Conservation (phyloP, 768 basidiomycete species). For the Lactifluus piperatus region DNA sequence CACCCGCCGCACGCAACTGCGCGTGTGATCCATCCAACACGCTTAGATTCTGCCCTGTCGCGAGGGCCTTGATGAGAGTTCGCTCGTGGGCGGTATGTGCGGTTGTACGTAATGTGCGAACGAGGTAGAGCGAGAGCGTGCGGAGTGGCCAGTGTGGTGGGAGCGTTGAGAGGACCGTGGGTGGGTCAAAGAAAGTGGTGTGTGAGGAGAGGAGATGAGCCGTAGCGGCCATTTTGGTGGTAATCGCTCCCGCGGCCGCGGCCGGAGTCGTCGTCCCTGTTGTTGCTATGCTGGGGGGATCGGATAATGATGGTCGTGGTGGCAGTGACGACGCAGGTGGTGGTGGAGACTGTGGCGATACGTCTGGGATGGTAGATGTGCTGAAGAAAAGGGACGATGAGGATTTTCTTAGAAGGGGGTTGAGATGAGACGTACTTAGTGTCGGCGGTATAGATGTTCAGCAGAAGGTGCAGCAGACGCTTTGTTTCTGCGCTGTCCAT, state of each 20-base stretch:
- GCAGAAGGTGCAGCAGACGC: constrained; percentile 55
- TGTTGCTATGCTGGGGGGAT: background rate
- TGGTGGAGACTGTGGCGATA: background rate
- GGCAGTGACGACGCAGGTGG: too few relatives aligned
- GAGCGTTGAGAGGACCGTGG: constrained; percentile 45
- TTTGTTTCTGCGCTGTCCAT: constrained; percentile 40
- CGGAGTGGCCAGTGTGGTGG: constrained; percentile 58
- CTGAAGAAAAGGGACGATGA: background rate
- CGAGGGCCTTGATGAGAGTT: constrained; percentile 69
- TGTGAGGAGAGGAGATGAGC: constrained; percentile 46
- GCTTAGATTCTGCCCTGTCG: constrained; percentile 71
- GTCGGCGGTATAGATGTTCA: constrained; percentile 77
- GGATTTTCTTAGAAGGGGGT: constrained; percentile 57
- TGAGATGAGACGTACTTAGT: constrained; percentile 33
- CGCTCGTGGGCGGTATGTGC: constrained; percentile 58
- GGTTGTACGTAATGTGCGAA: background rate
- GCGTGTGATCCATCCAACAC: constrained; percentile 23
- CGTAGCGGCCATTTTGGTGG: background rate
- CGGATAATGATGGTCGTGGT: background rate
- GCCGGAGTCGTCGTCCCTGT: background rate
- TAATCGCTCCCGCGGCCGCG: too few relatives aligned
- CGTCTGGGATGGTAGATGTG: background rate
- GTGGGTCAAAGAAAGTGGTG: constrained; percentile 70
- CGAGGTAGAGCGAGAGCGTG: constrained; percentile 32
- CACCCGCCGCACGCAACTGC: constrained; percentile 4